These are phyloP conservation scores for Plectosphaerella sp. DNA, from an alignment of 2,329 filamentous ascomycete genomes.

Conservation along the genomic window DNA sequence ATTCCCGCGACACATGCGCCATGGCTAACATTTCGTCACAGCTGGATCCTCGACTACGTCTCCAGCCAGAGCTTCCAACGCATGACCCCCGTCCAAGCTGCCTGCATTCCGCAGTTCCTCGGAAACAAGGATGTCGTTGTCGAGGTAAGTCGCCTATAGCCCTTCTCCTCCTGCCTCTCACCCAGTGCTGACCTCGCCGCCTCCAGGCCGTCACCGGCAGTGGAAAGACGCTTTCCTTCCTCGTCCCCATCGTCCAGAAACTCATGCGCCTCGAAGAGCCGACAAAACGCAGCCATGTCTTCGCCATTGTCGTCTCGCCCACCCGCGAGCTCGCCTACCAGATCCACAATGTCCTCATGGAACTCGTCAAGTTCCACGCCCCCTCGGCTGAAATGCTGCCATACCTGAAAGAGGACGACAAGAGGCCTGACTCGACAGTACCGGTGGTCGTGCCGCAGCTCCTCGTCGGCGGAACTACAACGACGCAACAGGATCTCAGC, in stretches of 20 bases:
- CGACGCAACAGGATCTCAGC: constrained; percentile 81
- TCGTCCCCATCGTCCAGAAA: constrained; percentile 73
- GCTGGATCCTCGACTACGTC: constrained; percentile 85
- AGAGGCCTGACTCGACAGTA: constrained; percentile 40
- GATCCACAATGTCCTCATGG: constrained; percentile 76
- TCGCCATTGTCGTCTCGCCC: constrained; percentile 86
- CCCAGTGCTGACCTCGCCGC: constrained; percentile 6
- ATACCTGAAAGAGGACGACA: constrained; percentile 49
- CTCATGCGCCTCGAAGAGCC: constrained; percentile 76
- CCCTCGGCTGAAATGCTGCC: constrained; percentile 66
- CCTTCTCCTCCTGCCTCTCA: constrained; percentile 1
- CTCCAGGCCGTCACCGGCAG: constrained; percentile 77
- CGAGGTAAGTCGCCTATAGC: constrained; percentile 46
- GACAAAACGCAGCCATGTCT: constrained; percentile 84
- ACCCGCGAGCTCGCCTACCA: constrained; percentile 90
- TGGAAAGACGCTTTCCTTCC: constrained; percentile 83
- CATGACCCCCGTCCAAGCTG: constrained; percentile 94
- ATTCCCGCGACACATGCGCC: background rate
- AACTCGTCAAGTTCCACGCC: constrained; percentile 76
- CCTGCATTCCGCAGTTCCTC: constrained; percentile 82
- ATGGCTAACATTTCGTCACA: constrained; percentile 41
- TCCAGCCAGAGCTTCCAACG: constrained; percentile 78
- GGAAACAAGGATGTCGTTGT: constrained; percentile 90
- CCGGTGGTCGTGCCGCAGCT: constrained; percentile 76
- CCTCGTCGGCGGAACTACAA: constrained; percentile 74